These are phyloP conservation scores for Nectriaceae sp. DNA, from an alignment of 2,329 filamentous ascomycete genomes.

Conservation along the genomic window DNA sequence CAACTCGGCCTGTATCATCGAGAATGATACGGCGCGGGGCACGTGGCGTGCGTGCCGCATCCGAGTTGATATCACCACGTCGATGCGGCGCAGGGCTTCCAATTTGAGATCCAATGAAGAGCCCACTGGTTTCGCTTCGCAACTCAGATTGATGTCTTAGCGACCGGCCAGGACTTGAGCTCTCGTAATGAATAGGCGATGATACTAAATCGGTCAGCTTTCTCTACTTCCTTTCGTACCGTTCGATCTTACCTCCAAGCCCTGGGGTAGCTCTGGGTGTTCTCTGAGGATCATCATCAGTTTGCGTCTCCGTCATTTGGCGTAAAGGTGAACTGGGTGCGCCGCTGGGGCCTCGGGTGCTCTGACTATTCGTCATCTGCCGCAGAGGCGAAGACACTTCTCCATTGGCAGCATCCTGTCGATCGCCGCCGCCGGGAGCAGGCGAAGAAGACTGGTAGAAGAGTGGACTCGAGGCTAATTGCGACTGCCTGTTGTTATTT, in stretches of 20 bases:
- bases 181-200: constrained; percentile 89
- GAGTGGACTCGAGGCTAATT: constrained; percentile 76
- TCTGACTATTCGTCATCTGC: constrained; percentile 60
- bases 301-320: constrained; percentile 60
- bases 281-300: constrained; percentile 56
- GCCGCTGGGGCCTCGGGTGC: constrained; percentile 39
- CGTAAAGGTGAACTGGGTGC: constrained; percentile 61
- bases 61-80: constrained; percentile 86
- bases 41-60: constrained; percentile 61
- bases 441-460: constrained; percentile 67
- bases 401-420: constrained; percentile 32
- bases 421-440: constrained; percentile 25
- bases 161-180: constrained; percentile 78
- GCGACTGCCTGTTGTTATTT: constrained; percentile 43
- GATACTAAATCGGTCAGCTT: constrained; percentile 62
- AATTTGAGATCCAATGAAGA: constrained; percentile 73
- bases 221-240: neutral
- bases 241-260: constrained; percentile 58
- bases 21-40: constrained; percentile 58
- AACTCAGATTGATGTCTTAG: constrained; percentile 68
- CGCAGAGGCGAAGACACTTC: constrained; percentile 56
- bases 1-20: constrained; percentile 59
- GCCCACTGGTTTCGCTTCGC: constrained; percentile 79
- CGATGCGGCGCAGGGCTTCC: constrained; percentile 56
- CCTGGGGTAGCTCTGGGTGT: constrained; percentile 69